A percentile compares a stretch with the other conserved stretches of the same genome.
Evolutionary conservation across 768 basidiomycete genomes (phyloP).

Genomic region (Wakefieldia striispora): DNA sequence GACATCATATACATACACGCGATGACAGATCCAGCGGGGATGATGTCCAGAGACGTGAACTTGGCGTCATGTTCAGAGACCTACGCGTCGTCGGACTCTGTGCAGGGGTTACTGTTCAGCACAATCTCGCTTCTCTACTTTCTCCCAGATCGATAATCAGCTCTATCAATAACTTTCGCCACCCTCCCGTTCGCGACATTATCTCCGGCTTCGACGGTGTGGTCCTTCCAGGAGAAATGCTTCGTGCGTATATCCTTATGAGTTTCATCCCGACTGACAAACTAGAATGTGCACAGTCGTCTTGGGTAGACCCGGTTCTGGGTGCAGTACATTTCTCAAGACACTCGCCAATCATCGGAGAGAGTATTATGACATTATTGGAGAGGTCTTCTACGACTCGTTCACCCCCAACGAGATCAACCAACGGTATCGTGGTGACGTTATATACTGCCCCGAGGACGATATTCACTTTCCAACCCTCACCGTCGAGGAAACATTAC

Average conservation of each 20-base stretch:
- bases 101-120: constrained; percentile 41
- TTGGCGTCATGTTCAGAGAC: constrained; percentile 52
- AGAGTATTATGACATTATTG: constrained; percentile 41
- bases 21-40: constrained; percentile 32
- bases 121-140: constrained; percentile 52
- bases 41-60: constrained; percentile 36
- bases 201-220: constrained; percentile 63
- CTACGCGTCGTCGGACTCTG: constrained; percentile 53
- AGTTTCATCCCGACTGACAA: not conserved
- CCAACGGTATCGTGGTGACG: constrained; percentile 46
- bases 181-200: constrained; percentile 64
- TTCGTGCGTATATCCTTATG: constrained; percentile 45
- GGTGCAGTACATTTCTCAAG: constrained; percentile 50
- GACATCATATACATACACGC: not conserved
- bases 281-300: constrained; percentile 50
- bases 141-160: constrained; percentile 41
- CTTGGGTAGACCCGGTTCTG: constrained; percentile 77
- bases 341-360: constrained; percentile 46
- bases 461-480: constrained; percentile 81
- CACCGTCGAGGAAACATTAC: constrained; percentile 46
- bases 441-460: constrained; percentile 58
- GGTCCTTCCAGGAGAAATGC: constrained; percentile 72
- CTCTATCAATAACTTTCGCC: constrained; percentile 43
- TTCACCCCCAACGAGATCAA: constrained; percentile 43
- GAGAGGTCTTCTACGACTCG: constrained; percentile 45